Conservation (phyloP, 441 rosid genomes). For the Theobroma grandiflorum region DNA sequence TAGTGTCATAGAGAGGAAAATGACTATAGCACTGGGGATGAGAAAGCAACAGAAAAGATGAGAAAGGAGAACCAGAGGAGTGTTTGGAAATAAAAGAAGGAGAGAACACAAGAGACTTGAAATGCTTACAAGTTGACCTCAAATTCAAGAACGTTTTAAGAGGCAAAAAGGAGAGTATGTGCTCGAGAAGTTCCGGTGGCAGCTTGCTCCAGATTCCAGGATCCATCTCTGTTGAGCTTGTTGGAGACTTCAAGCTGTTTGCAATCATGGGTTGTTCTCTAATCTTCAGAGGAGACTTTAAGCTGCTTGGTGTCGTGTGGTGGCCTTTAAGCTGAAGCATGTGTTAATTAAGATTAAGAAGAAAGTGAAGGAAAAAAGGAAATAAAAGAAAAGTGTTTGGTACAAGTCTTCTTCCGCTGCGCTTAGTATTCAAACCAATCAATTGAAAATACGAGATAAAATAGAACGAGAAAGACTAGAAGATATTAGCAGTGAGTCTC, state of each 20-base stretch:
- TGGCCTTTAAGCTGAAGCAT: slow-evolving; percentile 41
- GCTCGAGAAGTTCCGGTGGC: slow-evolving; percentile 75
- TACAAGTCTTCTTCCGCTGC: slow-evolving; percentile 6
- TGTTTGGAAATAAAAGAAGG: slow-evolving; percentile 65
- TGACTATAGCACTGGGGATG: slow-evolving; percentile 70
- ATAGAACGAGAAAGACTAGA: not conserved
- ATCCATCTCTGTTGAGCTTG: slow-evolving; percentile 56
- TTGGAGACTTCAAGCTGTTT: slow-evolving; percentile 10
- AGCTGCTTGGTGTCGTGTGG: slow-evolving; percentile 26
- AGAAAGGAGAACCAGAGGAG: slow-evolving; percentile 50
- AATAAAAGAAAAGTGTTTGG: not conserved
- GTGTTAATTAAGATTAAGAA: not conserved
- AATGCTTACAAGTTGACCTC: slow-evolving; percentile 69
- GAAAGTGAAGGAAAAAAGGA: not conserved
- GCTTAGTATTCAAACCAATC: not conserved
- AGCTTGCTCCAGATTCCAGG: slow-evolving; percentile 76
- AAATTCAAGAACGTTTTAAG: slow-evolving; percentile 58
- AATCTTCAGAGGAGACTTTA: not conserved
- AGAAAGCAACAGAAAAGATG: slow-evolving; percentile 80
- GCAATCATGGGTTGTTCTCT: slow-evolving; percentile 14
- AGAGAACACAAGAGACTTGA: slow-evolving; percentile 61
- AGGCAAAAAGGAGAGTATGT: slow-evolving; percentile 64
- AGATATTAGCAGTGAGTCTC: not conserved
- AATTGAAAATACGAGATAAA: not conserved
- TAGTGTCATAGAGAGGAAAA: slow-evolving; percentile 67